These are phyloP conservation scores for Podospora conica DNA, from an alignment of 495 filamentous ascomycete genomes.

Conservation along the genomic window DNA sequence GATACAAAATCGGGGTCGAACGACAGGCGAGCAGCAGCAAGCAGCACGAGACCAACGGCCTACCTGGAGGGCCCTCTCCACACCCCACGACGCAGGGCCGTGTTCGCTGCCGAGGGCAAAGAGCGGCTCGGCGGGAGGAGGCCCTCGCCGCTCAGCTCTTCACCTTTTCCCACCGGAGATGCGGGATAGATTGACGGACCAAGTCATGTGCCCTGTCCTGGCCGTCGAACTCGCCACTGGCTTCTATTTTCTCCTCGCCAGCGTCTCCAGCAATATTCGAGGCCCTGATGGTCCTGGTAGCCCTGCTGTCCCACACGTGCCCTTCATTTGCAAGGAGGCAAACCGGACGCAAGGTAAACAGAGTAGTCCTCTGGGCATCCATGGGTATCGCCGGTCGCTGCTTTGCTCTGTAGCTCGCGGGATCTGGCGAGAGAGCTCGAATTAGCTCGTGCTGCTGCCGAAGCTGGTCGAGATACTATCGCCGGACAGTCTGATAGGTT, in stretches of 20 bases:
- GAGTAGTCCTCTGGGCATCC: neutral
- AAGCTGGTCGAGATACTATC: conserved; percentile 14
- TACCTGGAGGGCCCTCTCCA: neutral
- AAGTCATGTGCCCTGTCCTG: conserved; percentile 22
- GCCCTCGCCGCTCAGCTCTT: conserved; percentile 1
- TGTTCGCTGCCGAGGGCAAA: neutral
- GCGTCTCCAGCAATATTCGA: conserved; percentile 9
- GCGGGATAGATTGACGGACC: conserved; percentile 19
- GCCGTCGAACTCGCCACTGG: conserved; percentile 21
- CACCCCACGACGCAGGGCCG: neutral
- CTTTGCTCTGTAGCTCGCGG: neutral
- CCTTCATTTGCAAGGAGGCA: neutral
- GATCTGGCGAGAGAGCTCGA: conserved; percentile 3
- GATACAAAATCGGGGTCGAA: neutral
- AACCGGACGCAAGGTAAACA: neutral
- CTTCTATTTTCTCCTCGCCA: conserved; percentile 8
- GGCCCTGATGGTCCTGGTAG: neutral
- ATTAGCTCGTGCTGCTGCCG: conserved; percentile 1
- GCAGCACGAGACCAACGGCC: neutral
- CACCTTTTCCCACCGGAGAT: conserved; percentile 1
- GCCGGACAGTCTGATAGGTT: conserved; percentile 17
- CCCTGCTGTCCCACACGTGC: neutral
- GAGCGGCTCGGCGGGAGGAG: conserved; percentile 12
- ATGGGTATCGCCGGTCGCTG: neutral
- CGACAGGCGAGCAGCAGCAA: neutral